Evolutionary conservation across 208 protist genomes (phyloP).

Genomic region (Trypanosoma congolense): DNA sequence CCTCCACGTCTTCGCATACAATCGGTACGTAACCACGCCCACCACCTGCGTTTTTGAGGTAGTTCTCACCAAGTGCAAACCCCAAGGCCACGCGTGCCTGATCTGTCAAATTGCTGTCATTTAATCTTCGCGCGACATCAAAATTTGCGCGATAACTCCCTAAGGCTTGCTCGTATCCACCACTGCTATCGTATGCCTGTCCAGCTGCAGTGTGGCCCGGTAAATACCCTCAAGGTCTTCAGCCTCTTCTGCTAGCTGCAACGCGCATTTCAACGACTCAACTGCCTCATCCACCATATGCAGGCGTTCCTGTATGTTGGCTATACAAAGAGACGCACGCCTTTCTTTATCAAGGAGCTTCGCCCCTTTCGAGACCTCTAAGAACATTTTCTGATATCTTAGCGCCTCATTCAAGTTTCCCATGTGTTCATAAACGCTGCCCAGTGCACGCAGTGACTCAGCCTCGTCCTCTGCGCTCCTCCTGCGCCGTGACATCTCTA

Average conservation of each 20-base stretch:
- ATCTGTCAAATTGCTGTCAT: constrained; percentile 65
- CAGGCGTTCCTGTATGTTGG: constrained; percentile 78
- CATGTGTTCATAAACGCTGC: constrained; percentile 61
- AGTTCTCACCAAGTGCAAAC: constrained; percentile 74
- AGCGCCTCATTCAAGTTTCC: constrained; percentile 64
- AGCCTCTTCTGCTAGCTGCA: constrained; percentile 63
- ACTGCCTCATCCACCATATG: constrained; percentile 58
- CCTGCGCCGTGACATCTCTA: constrained; percentile 37
- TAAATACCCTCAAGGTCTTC: constrained; percentile 60
- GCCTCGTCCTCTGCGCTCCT: constrained; percentile 40
- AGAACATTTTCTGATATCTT: constrained; percentile 62
- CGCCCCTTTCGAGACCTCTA: constrained; percentile 39
- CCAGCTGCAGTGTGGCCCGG: constrained; percentile 76
- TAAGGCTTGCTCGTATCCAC: constrained; percentile 54
- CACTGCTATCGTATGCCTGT: constrained; percentile 50
- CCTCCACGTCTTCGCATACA: constrained; percentile 68
- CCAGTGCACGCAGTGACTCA: constrained; percentile 58
- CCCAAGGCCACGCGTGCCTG: constrained; percentile 75
- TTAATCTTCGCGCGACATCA: constrained; percentile 44
- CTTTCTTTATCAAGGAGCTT: constrained; percentile 40
- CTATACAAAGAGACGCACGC: constrained; percentile 57
- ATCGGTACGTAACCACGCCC: constrained; percentile 75
- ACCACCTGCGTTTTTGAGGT: constrained; percentile 61
- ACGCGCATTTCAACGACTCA: constrained; percentile 52
- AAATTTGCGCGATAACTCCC: constrained; percentile 77